Evolutionary conservation across 129 eudicot species (phyloP).

Genomic region (Heracleum sosnowskyi): DNA sequence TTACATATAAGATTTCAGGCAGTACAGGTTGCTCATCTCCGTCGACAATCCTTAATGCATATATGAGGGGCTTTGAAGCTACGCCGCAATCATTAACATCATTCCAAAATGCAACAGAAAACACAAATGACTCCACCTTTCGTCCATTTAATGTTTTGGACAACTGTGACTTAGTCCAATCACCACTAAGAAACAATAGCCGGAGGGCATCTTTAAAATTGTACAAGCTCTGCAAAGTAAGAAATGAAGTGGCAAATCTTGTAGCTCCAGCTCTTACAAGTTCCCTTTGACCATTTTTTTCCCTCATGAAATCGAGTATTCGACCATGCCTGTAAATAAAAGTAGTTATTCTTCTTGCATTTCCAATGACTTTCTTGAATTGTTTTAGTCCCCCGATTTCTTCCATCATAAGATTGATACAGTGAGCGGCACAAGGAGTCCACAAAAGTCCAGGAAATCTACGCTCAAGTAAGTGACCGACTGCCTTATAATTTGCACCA

Average conservation of each 20-base stretch:
- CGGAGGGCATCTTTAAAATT: not conserved
- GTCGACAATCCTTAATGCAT: not conserved
- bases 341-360: not conserved
- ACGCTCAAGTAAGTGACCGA: no score
- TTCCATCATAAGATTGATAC: not conserved
- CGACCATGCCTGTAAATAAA: not conserved
- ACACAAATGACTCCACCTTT: no score
- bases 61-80: not conserved
- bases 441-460: not conserved
- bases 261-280: not conserved
- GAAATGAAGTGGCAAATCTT: not conserved
- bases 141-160: not conserved
- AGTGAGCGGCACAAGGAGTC: not conserved
- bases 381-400: not conserved
- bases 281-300: not conserved
- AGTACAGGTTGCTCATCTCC: not conserved
- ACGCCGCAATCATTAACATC: not conserved
- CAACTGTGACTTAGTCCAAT: not conserved
- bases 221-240: not conserved
- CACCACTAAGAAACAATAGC: not conserved
- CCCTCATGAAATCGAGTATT: not conserved
- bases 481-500: not conserved
- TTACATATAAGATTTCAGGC: not conserved
- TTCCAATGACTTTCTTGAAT: not conserved
- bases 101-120: not conserved